These are phyloP conservation scores for Aspergillus brasiliensis DNA, from an alignment of 2,329 filamentous ascomycete genomes.

Conservation along the genomic window DNA sequence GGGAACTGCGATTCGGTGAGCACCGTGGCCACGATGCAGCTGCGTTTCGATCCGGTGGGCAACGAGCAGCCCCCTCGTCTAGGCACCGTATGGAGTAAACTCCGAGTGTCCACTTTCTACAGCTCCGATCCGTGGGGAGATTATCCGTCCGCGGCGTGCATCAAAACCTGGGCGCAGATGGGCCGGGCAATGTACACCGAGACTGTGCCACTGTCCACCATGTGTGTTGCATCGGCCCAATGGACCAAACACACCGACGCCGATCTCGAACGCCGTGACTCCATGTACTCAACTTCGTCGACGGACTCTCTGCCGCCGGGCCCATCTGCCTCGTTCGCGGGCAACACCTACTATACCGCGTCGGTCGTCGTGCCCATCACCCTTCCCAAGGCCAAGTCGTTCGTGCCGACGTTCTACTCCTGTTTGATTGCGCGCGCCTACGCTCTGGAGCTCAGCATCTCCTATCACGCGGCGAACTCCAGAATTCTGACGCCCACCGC, in stretches of 20 bases:
- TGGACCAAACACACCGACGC: slow-evolving; percentile 55
- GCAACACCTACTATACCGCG: slow-evolving; percentile 60
- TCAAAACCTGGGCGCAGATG: slow-evolving; percentile 42
- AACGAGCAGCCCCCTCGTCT: slow-evolving; percentile 57
- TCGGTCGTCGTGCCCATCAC: slow-evolving; percentile 65
- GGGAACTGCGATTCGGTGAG: slow-evolving; percentile 46
- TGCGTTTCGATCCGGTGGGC: slow-evolving; percentile 63
- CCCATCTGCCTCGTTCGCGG: slow-evolving; percentile 47
- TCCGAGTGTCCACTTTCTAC: slow-evolving; percentile 62
- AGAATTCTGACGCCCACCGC: slow-evolving; percentile 43
- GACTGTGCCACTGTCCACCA: slow-evolving; percentile 54
- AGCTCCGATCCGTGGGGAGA: slow-evolving; percentile 53
- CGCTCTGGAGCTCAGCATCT: slow-evolving; percentile 60
- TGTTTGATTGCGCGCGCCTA: slow-evolving; percentile 69
- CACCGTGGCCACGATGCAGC: slow-evolving; percentile 57
- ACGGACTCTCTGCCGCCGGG: slow-evolving; percentile 31
- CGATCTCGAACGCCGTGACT: slow-evolving; percentile 32
- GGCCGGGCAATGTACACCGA: slow-evolving; percentile 57
- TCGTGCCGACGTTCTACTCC: slow-evolving; percentile 69
- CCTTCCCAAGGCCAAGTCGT: slow-evolving; percentile 62
- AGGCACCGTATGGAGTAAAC: slow-evolving; percentile 54
- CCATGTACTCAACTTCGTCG: slow-evolving; percentile 32
- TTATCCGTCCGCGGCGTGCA: slow-evolving; percentile 49
- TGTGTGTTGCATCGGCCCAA: slow-evolving; percentile 58
- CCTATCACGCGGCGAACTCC: slow-evolving; percentile 54